Evolutionary conservation across 1,284 basidiomycete species (phyloP).

Genomic region (Ustilago tritici): DNA sequence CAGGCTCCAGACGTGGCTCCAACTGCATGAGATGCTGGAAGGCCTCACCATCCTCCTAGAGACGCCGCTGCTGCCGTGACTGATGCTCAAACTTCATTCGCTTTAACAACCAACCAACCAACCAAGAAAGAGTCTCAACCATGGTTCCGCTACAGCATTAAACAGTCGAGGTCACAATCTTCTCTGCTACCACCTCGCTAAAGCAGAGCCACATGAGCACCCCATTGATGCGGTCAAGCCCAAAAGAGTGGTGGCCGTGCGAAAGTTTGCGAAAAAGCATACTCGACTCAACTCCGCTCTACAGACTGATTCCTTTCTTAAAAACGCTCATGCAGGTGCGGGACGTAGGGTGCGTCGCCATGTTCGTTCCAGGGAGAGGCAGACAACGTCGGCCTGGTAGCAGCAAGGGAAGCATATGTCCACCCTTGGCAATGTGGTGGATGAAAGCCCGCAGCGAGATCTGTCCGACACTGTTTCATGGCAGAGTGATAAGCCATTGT

Average conservation of each 20-base stretch:
- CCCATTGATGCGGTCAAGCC: not conserved
- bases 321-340: slow-evolving; percentile 12
- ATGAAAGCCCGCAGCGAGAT: not conserved
- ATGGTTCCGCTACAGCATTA: not conserved
- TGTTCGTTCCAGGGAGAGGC: not conserved
- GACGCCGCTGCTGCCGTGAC: not conserved
- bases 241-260: not conserved
- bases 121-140: not conserved
- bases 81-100: not conserved
- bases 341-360: slow-evolving; percentile 4
- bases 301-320: not conserved
- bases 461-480: not conserved
- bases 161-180: not conserved
- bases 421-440: not conserved
- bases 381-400: not conserved
- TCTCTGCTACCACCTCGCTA: not conserved
- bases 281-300: slow-evolving; percentile 6
- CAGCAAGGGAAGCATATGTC: not conserved
- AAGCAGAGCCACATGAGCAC: not conserved
- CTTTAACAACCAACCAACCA: not conserved
- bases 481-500: not conserved
- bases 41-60: not conserved
- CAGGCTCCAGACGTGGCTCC: too few relatives aligned
- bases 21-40: too few relatives aligned
- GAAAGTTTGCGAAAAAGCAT: slow-evolving; percentile 3